phyloP scores from a whole-genome alignment of 179 eudicot genomes.

The Beta corolliflora region DNA sequence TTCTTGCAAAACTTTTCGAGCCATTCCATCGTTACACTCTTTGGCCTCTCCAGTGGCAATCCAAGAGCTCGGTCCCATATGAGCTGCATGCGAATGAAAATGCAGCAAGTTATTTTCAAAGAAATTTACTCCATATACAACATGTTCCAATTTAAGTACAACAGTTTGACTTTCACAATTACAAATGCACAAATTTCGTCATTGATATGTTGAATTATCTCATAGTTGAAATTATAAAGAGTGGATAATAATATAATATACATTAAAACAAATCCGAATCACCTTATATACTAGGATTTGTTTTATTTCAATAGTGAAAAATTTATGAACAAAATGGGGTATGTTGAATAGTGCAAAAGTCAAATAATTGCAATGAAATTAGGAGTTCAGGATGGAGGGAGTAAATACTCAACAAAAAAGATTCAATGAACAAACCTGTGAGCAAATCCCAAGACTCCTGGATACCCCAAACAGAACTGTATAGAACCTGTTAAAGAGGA shows the following conservation, averaged over 20 bases:
- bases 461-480: constrained; percentile 97
- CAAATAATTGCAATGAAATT: constrained; percentile 76
- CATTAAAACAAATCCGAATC: too few relatives aligned
- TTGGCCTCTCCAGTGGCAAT: constrained; percentile 92
- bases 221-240: too few relatives aligned
- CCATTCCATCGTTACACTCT: constrained; percentile 99
- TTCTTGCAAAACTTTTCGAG: constrained; percentile 77
- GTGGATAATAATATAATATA: too few relatives aligned
- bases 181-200: too few relatives aligned
- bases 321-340: not conserved
- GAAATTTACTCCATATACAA: too few relatives aligned
- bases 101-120: not conserved
- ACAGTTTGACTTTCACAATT: not conserved
- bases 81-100: constrained; percentile 42
- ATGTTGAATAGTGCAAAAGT: not conserved
- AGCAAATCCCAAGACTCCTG: constrained; percentile 87
- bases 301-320: too few relatives aligned
- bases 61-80: constrained; percentile 99
- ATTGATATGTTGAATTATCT: not conserved
- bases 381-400: constrained; percentile 38
- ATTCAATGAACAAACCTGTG: constrained; percentile 58
- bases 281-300: too few relatives aligned
- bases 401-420: not conserved
- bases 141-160: not conserved
- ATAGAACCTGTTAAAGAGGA: constrained; percentile 55